Evolutionary conservation across 2,329 filamentous ascomycete genomes (phyloP), one percentile per base, ranked within the genome.

Genomic region (Botrytis deweyae): DNA sequence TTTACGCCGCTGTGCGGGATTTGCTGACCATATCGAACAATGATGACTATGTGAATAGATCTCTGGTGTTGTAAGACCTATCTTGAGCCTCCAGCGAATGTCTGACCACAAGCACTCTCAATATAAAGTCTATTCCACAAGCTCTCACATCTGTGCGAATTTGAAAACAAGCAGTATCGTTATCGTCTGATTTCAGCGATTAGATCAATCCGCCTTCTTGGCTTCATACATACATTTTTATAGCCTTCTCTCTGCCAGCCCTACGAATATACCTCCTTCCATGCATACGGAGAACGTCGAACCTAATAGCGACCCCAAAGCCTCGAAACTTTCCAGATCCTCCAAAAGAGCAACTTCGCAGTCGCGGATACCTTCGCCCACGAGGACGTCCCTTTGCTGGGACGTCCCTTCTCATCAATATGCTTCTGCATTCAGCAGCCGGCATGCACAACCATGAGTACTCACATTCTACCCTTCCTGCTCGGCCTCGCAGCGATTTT

Each of bases 341-440:
- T 14, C 22, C n/a, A 33, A 69, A 49, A 61, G 52, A 40, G 40
- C 29, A 68, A 49, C 36, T 38, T 38, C 64, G 38, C 52, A 46
- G 38, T 73, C 64, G 64, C 52, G 63, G 52, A 69, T 73, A 69
- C 64, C 71, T 69, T 69, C 61, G 36, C 20, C 62, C 33, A 61
- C 52, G 44, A 73, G 71, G 71, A 69, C 71, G 71, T 68, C 71
- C 71, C 71, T 25, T 69, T 49, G 7, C 64, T 73, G 71, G 71
- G 71, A 58, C 71, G 71, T 73, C 71, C 71, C 71, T 73, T 73
- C 71, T 49, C 64, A 52, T 52, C 74, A 79, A 62, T 64, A 81
- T 81, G 80, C 78, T 81, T 64, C 66, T 81, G 44, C 78, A 81
- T 70, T 79, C 77, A 10, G 80, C 77, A 58, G 76, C 78, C 59